Evolutionary conservation across 768 basidiomycete species (phyloP).

Genomic region (Daedaleopsis sinensis): DNA sequence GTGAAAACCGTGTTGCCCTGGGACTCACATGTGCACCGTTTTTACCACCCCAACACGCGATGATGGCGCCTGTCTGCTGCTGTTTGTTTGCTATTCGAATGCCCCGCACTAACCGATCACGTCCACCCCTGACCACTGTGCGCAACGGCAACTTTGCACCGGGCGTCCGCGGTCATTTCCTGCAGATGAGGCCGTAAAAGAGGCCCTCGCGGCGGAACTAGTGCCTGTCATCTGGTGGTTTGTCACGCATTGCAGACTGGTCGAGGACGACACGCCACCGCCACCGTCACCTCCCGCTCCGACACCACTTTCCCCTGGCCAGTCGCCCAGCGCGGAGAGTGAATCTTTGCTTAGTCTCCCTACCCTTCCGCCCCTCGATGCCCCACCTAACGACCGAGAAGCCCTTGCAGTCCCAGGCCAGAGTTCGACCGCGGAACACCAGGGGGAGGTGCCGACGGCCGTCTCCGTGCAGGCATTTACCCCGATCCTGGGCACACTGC

Average conservation of each 20-base stretch:
- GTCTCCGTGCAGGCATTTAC: constrained; percentile 90
- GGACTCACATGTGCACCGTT: constrained; percentile 12
- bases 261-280: constrained; percentile 26
- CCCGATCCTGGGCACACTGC: constrained; percentile 84
- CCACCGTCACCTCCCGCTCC: constrained; percentile 16
- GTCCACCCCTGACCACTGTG: constrained; percentile 3
- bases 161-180: not conserved
- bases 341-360: constrained; percentile 1
- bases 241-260: constrained; percentile 49
- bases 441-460: constrained; percentile 37
- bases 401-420: constrained; percentile 25
- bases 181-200: constrained; percentile 84
- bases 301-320: not conserved
- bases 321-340: not conserved
- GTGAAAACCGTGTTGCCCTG: not conserved
- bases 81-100: constrained; percentile 1
- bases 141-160: constrained; percentile 8
- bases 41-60: constrained; percentile 2
- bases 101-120: constrained; percentile 16
- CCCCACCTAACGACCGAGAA: not conserved
- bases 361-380: constrained; percentile 7
- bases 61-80: constrained; percentile 6
- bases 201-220: constrained; percentile 81
- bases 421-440: constrained; percentile 30
- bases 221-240: constrained; percentile 93